Percentiles rank a stretch among this genome's conserved stretches.
These are phyloP conservation scores for Tricholoma hemisulphureum DNA, from an alignment of 768 basidiomycete genomes.

Conservation along the genomic window DNA sequence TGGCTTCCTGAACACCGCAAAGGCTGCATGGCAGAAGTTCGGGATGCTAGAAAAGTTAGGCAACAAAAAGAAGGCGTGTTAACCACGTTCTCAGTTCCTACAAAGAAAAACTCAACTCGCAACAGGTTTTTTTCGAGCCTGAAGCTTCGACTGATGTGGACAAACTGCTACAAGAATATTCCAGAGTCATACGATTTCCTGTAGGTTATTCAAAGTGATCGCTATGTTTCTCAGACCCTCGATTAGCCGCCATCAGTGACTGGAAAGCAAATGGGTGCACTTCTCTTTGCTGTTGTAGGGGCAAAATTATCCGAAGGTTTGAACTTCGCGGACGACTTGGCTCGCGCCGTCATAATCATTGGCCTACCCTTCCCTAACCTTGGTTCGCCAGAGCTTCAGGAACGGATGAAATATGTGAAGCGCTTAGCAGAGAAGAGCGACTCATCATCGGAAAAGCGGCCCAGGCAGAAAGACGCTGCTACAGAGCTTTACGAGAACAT, in stretches of 20 bases:
- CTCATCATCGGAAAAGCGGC: constrained; percentile 18
- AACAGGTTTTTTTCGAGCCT: constrained; percentile 87
- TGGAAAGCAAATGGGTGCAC: constrained; percentile 57
- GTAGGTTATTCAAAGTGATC: constrained; percentile 7
- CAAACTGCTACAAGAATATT: constrained; percentile 69
- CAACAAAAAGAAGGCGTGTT: constrained; percentile 69
- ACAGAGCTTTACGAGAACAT: constrained; percentile 87
- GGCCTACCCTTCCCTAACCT: constrained; percentile 94
- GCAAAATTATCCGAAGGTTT: constrained; percentile 96
- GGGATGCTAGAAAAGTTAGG: constrained; percentile 62
- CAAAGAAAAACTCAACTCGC: background rate
- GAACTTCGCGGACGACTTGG: constrained; percentile 75
- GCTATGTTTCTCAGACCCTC: background rate
- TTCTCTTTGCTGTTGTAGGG: constrained; percentile 93
- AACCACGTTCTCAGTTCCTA: background rate
- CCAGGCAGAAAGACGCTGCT: constrained; percentile 61
- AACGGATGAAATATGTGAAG: constrained; percentile 87
- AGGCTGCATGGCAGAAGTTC: constrained; percentile 60
- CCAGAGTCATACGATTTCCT: constrained; percentile 39
- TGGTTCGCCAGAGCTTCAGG: constrained; percentile 85
- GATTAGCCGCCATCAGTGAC: constrained; percentile 11
- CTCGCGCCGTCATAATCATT: constrained; percentile 81
- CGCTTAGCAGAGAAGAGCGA: constrained; percentile 49
- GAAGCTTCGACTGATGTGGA: constrained; percentile 73
- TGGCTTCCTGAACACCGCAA: constrained; percentile 68